phyloP scores from a whole-genome alignment of 805 yeast genomes.

The Clavispora phyllophila region DNA sequence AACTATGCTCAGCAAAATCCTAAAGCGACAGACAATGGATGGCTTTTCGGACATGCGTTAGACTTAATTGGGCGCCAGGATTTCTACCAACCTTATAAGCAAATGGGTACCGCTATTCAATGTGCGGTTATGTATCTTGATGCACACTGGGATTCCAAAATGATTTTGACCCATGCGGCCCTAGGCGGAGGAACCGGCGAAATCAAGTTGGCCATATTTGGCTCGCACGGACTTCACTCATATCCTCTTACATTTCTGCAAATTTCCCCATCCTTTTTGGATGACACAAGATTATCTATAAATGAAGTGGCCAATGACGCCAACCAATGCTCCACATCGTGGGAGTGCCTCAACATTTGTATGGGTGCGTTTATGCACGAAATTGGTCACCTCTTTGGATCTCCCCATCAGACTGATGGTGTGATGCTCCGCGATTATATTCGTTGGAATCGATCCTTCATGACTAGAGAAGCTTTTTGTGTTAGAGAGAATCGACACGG shows the following conservation, averaged over 20 bases:
- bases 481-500: constrained; percentile 47
- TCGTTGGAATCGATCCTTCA: constrained; percentile 74
- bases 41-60: constrained; percentile 69
- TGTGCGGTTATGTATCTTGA: constrained; percentile 87
- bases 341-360: constrained; percentile 86
- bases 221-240: constrained; percentile 85
- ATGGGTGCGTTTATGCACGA: constrained; percentile 95
- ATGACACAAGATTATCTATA: constrained; percentile 58
- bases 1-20: constrained; percentile 84
- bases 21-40: constrained; percentile 68
- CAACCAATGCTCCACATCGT: constrained; percentile 75
- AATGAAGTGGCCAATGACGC: constrained; percentile 86
- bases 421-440: constrained; percentile 87
- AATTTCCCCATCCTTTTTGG: constrained; percentile 62
- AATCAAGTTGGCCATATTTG: constrained; percentile 81
- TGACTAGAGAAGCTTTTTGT: constrained; percentile 62
- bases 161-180: constrained; percentile 86
- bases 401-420: constrained; percentile 88
- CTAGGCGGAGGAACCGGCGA: constrained; percentile 80
- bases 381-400: constrained; percentile 85
- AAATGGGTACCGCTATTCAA: constrained; percentile 46
- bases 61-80: constrained; percentile 49
- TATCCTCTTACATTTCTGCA: constrained; percentile 88
- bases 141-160: constrained; percentile 71
- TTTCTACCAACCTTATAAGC: constrained; percentile 40